Evolutionary conservation across 139 green algal species (phyloP), one percentile per base, ranked within the genome.

Genomic region (Coelastrella sp.): DNA sequence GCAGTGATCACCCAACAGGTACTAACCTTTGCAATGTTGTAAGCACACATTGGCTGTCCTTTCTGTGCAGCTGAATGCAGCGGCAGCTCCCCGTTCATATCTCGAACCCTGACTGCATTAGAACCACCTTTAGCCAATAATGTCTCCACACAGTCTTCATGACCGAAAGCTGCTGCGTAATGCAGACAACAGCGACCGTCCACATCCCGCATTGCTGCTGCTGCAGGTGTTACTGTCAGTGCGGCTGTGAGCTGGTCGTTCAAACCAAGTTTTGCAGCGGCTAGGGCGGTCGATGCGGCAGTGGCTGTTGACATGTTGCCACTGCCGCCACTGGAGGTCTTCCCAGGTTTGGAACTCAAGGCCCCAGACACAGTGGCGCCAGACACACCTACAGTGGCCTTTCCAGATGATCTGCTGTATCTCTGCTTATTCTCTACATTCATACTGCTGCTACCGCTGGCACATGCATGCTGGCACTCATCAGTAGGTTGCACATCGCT

Each of bases 41-140:
- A 96, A 13, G 88, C 87, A 51, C 75, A 89, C 93, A 96, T 96
- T 35, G 93, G 90, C 43, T 93, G 90, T 21, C 87, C 90, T 63
- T 91, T 84, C 32, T 92, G 88, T 34, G 90, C 88, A 3, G 93
- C 93, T 50, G 92, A 84, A 77, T 95, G 92, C 57, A 96, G 85
- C 3, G 93, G 85, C 41, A 90, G 53, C 37, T 93, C 85, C 5
- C 90, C 91, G 25, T 91, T 89, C 38, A 21, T 37, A 75, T 94
- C 89, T 1, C 72, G 59, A 8, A 67, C 81, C 2, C 35, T 23
- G 5, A 85, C 64, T 21, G 35, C 79, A 23, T 50, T 30, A 5
- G 37, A 57, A 21, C 67, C 69, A 4, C 53, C 73, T 8, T 75
- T 38, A 8, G 75, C 83, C 32, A 96, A 71, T 81, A 96, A 80